phyloP scores from a whole-genome alignment of 306 rosid species.

The Betula pendula region DNA sequence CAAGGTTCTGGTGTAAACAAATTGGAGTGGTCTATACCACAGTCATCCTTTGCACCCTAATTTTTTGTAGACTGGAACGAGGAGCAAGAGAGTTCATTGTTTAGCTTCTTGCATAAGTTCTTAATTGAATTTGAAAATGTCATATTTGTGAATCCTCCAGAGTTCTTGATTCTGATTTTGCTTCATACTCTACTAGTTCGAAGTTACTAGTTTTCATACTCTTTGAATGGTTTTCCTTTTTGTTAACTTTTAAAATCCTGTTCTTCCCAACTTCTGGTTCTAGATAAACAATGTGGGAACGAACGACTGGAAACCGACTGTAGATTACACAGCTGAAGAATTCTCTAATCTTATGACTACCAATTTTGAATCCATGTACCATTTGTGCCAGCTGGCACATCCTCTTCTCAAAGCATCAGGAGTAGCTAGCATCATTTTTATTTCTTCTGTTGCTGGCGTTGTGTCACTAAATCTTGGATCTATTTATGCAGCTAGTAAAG shows the following conservation, averaged over 20 bases:
- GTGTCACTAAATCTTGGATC: constrained; percentile 13
- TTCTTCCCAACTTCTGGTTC: neutral
- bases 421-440: constrained; percentile 33
- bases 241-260: neutral
- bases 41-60: too few species aligned
- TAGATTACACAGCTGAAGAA: constrained; percentile 38
- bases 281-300: constrained; percentile 50
- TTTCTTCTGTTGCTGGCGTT: constrained; percentile 35
- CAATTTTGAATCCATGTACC: constrained; percentile 44
- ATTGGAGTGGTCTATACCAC: neutral
- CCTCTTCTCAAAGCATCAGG: constrained; percentile 51
- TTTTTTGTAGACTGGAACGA: too few species aligned
- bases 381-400: constrained; percentile 46
- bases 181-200: neutral
- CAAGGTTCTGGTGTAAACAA: neutral
- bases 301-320: neutral
- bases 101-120: too few species aligned
- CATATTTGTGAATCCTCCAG: neutral
- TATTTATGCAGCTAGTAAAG: constrained; percentile 32
- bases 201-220: neutral
- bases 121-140: too few species aligned
- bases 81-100: too few species aligned
- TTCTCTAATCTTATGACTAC: constrained; percentile 27
- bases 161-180: neutral
- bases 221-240: neutral